These are phyloP conservation scores for Fusarium nelsonii DNA, from an alignment of 2,329 filamentous ascomycete genomes.

Conservation along the genomic window DNA sequence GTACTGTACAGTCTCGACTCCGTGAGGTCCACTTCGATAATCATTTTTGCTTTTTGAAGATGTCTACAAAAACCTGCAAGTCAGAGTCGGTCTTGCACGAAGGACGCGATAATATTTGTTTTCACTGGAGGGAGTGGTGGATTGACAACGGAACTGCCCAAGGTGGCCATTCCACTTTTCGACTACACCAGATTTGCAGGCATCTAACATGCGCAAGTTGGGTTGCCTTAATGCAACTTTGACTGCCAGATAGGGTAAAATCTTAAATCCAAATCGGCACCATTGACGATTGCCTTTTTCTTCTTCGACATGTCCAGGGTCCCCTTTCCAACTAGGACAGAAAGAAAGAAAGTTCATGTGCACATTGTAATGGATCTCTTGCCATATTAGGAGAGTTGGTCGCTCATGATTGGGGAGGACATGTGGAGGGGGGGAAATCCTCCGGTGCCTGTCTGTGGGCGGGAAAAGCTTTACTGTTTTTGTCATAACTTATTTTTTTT, in stretches of 20 bases:
- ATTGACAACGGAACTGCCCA: constrained; percentile 26
- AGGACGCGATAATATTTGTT: not conserved
- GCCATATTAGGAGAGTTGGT: constrained; percentile 34
- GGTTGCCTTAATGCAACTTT: not conserved
- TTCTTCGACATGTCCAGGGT: not conserved
- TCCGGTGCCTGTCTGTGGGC: not conserved
- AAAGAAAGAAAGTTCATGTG: constrained; percentile 18
- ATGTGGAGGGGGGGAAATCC: not conserved
- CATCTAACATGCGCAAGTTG: not conserved
- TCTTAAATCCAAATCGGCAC: constrained; percentile 12
- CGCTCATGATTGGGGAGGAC: constrained; percentile 37
- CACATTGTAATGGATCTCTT: constrained; percentile 21
- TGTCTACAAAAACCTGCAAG: not conserved
- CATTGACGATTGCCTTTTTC: not conserved
- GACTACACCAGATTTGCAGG: constrained; percentile 20
- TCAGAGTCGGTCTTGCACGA: not conserved
- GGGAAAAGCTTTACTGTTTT: constrained; percentile 54
- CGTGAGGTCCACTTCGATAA: constrained; percentile 6
- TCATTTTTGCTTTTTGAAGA: not conserved
- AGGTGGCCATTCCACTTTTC: constrained; percentile 27
- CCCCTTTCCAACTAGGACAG: constrained; percentile 14
- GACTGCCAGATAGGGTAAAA: constrained; percentile 33
- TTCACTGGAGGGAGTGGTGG: not conserved
- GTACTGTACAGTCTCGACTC: constrained; percentile 1
- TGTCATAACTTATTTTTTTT: constrained; percentile 29